Evolutionary conservation across 768 basidiomycete genomes (phyloP).

Genomic region (Rhodosporidiobolus sp.): DNA sequence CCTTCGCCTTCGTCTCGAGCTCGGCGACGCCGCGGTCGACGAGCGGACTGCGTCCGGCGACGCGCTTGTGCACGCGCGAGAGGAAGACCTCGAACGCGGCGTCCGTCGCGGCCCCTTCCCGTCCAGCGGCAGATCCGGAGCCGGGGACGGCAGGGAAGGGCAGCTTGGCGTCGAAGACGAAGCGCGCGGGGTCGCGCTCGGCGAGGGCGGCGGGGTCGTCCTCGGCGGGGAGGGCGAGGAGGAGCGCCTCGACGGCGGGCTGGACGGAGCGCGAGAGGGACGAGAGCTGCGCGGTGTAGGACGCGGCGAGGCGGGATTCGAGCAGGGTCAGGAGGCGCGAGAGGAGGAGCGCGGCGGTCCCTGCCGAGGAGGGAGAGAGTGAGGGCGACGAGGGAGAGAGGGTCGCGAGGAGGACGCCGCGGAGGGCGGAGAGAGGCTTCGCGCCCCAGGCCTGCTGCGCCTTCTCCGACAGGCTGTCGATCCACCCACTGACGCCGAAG

Average conservation of each 20-base stretch:
- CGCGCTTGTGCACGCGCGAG: constrained; percentile 22
- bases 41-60: constrained; percentile 30
- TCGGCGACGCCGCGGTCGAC: constrained; percentile 28
- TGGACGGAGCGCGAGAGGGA: constrained; percentile 15
- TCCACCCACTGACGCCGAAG: constrained; percentile 11
- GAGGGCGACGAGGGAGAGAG: neutral
- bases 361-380: neutral
- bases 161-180: constrained; percentile 36
- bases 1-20: constrained; percentile 29
- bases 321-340: constrained; percentile 5
- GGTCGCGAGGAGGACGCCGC: neutral
- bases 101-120: no score
- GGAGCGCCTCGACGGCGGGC: constrained; percentile 12
- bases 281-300: constrained; percentile 29
- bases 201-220: neutral
- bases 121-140: no score
- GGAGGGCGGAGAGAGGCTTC: constrained; percentile 14
- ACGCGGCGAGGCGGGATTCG: constrained; percentile 16
- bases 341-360: neutral
- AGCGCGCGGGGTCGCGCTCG: constrained; percentile 1
- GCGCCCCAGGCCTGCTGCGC: neutral
- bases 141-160: constrained; percentile 9
- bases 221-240: constrained; percentile 1
- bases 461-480: constrained; percentile 10
- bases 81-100: constrained; percentile 40